Base-by-base conservation (phyloP, 139 green algal species). In the Coccomyxa sp. region DNA sequence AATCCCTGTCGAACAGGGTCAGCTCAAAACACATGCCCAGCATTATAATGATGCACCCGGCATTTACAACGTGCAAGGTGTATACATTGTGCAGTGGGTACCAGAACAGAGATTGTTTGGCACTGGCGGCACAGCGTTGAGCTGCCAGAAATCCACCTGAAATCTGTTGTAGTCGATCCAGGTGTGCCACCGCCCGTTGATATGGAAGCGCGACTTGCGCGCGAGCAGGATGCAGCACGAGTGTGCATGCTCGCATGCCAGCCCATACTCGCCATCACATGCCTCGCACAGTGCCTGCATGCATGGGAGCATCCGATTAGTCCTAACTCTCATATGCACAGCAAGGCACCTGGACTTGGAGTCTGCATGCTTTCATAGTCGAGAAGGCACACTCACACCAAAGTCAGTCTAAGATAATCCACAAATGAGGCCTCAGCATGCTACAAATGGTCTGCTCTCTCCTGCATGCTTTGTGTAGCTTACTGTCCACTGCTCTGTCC, bases 201-300 rank as follows among this genome's bases (percentile, higher is more conserved):
- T 82, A n/a, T 90, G 82, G 87, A 96, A 97, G 11, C 85, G 83
- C 77, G 93, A 85, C 32, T 81, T 86, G 51, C 90, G 84, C 9
- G 93, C 94, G 78, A 96, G 87, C 84, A 97, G 87, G 30, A 96
- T 88, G 88, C 93, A 97, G 87, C 92, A 96, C 18, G 89, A 94
- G 87, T 97, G 94, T 30, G 82, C 92, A 86, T 97, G 94, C 88
- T 97, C 94, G 80, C 94, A 97, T 27, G 93, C 94, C 84, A 97
- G 82, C 17, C 84, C 93, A 87, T 97, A 97, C 75, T 91, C 87
- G 10, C 90, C 91, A 88, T 77, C 71, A 30, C 51, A 14, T 11
- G 79, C 67, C 17, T 57, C 59, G 68, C 81, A 85, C 23, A 93
- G 80, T 4, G 79, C 86, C 77, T 90, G 82, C 38, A 31, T n/a